Conservation (phyloP, 805 yeast species). For the Suhomyces sp. region DNA sequence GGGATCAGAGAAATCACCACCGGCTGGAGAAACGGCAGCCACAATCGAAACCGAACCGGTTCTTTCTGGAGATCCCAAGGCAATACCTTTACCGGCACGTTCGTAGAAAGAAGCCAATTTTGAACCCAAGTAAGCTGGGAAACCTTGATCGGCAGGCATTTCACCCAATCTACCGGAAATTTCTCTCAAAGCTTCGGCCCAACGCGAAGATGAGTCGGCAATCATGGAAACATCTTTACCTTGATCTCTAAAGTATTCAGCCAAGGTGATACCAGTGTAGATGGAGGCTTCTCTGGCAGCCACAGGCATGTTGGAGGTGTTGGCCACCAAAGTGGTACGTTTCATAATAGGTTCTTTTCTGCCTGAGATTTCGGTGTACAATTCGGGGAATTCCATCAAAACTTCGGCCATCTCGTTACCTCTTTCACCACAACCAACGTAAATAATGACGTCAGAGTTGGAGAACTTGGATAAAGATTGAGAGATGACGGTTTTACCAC, state of each 20-base stretch:
- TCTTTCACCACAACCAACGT: constrained; percentile 94
- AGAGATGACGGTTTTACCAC: constrained; percentile 98
- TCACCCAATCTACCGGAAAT: constrained; percentile 99
- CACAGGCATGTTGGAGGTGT: constrained; percentile 99
- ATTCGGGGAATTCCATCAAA: constrained; percentile 98
- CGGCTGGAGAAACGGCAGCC: constrained; percentile 99
- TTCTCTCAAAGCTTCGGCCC: constrained; percentile 99
- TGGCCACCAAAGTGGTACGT: constrained; percentile 97
- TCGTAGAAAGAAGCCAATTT: constrained; percentile 98
- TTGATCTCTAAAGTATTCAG: constrained; percentile 99
- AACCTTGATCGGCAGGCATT: constrained; percentile 99
- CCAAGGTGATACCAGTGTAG: constrained; percentile 97
- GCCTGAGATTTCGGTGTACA: constrained; percentile 86
- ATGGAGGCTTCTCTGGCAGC: constrained; percentile 99
- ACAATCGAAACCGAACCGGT: constrained; percentile 96
- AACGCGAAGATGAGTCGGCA: constrained; percentile 99
- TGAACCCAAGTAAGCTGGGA: constrained; percentile 99
- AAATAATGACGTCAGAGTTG: constrained; percentile 93
- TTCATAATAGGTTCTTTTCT: constrained; percentile 97
- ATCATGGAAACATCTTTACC: constrained; percentile 99
- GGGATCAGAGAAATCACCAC: constrained; percentile 99
- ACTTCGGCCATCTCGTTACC: constrained; percentile 99
- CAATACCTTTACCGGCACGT: constrained; percentile 96
- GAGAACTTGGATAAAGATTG: constrained; percentile 96
- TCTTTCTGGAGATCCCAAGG: constrained; percentile 96